Conservation (phyloP, 192 early-diverging fungal species). For the Entomortierella beljakovae region DNA sequence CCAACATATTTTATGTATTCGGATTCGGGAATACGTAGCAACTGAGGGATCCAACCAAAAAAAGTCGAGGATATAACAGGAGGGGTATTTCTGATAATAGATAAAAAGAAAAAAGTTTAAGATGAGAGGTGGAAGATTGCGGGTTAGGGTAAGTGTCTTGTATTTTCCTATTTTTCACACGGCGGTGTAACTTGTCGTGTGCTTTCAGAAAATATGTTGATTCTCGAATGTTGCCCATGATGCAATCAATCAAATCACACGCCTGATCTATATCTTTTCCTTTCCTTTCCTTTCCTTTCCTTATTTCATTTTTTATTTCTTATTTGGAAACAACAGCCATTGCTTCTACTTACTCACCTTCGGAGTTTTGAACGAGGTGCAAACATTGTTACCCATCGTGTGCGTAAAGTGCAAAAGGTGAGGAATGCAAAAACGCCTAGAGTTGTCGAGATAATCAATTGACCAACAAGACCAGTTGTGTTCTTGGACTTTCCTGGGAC, state of each 20-base stretch:
- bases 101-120: not conserved
- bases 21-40: slow-evolving; percentile 57
- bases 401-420: slow-evolving; percentile 50
- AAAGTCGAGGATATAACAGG: slow-evolving; percentile 56
- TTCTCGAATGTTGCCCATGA: no score
- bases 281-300: not conserved
- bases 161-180: slow-evolving; percentile 13
- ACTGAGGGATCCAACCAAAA: slow-evolving; percentile 66
- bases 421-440: slow-evolving; percentile 41
- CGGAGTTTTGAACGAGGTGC: slow-evolving; percentile 54
- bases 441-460: slow-evolving; percentile 31
- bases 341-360: no score
- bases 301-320: not conserved
- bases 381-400: slow-evolving; percentile 55
- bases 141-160: not conserved
- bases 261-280: no score
- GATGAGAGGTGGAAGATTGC: not conserved
- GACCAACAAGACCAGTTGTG: slow-evolving; percentile 38
- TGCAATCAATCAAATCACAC: slow-evolving; percentile 1
- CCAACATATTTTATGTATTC: slow-evolving; percentile 64
- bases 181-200: not conserved
- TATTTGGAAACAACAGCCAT: no score
- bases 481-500: slow-evolving; percentile 19
- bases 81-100: slow-evolving; percentile 56
- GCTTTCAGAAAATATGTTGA: not conserved